Conservation (phyloP, 192 early-diverging fungal species). For the Backusella luteola region DNA sequence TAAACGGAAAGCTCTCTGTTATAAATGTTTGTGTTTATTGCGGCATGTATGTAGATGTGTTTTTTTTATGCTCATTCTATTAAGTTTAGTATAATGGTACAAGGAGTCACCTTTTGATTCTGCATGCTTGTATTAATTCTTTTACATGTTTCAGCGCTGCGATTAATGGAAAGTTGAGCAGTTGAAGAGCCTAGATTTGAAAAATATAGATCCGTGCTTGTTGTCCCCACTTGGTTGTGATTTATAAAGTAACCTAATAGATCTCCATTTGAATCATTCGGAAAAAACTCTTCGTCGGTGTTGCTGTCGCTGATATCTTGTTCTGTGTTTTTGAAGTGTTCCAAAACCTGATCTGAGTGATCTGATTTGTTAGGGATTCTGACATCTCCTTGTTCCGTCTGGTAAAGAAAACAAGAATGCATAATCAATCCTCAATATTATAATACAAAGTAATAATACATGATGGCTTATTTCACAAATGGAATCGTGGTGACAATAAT, state of each 20-base stretch:
- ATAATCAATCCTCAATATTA: background rate
- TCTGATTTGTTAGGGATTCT: conserved; percentile 1
- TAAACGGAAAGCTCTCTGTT: background rate
- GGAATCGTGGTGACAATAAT: background rate
- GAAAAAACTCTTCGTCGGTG: background rate
- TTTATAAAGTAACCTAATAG: background rate
- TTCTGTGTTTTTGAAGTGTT: background rate
- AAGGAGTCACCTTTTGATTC: background rate
- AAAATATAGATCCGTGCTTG: background rate
- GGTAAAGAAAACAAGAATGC: background rate
- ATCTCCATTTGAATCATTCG: background rate
- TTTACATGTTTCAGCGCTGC: background rate
- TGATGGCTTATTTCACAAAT: background rate
- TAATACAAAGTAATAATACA: background rate
- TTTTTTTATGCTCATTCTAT: background rate
- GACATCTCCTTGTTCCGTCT: background rate
- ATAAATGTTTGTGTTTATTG: background rate
- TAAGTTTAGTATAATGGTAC: background rate
- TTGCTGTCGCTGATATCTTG: background rate
- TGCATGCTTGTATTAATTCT: background rate
- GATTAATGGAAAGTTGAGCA: background rate
- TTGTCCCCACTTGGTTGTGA: background rate
- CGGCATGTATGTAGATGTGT: background rate
- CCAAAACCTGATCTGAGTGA: background rate
- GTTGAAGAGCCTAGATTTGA: background rate